Base-by-base conservation (phyloP, 768 basidiomycete species). In the Rickenella mellea region DNA sequence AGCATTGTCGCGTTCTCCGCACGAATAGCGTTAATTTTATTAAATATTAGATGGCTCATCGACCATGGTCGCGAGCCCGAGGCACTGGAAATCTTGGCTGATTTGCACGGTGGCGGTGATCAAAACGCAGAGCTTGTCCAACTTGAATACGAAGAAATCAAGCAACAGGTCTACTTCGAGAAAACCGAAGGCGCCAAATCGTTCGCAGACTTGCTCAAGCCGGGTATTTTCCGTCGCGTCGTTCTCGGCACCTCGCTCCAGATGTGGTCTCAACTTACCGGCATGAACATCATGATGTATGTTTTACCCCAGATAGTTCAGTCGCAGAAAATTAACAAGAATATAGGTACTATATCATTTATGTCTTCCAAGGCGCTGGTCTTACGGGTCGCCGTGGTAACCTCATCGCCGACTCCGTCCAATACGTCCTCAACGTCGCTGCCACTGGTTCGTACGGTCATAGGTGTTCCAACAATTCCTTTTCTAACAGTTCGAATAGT, bases 231-330 rank as follows among this genome's bases (percentile, higher is more conserved):
- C 39, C 75, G 83, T 41, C 80, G 85, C 52, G 82, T 86, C 22
- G 62, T 72, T 45, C 70, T 88, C 20, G 86, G 83, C 27, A 68
- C 70, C 46, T 68, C 69, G n/a, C 63, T 86, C 28, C 85, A 89
- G 58, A 81, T 81, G 74, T 87, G 83, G 85, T 77, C 75, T 46
- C 85, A 87, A 53, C 64, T 85, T 15, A 70, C 69, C 8, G 80
- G 82, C 27, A 83, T 86, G 78, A 84, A 86, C 55, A 73, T 85
- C 51, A 86, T 87, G 83, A 83, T 87, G 82, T 76, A 10, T 17
- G 20, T 29, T 12, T n/a, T 33, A n/a, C n/a, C n/a, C n/a, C n/a
- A n/a, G n/a, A n/a, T n/a, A n/a, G n/a, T 6, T 8, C 26, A 4
- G 29, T 27, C 29, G 6, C 14, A 33, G 6, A 17, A 15, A 22